Conservation (phyloP, 2,329 filamentous ascomycete species). For the Colletotrichum camelliae region DNA sequence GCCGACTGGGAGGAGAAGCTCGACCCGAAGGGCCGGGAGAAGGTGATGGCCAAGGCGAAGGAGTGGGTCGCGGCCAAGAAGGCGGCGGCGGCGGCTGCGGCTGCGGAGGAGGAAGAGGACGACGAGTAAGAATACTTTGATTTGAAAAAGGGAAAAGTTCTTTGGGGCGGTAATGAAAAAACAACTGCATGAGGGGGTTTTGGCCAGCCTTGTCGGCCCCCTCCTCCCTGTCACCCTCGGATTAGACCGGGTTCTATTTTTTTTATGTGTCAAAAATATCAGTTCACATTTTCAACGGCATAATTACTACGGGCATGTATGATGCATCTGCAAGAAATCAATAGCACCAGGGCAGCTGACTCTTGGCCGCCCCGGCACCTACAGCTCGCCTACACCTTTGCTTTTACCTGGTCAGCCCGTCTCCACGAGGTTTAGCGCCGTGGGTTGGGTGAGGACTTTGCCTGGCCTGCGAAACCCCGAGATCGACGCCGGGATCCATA, state of each 20-base stretch:
- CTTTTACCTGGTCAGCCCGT: neutral
- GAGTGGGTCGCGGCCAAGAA: conserved; percentile 68
- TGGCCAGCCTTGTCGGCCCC: neutral
- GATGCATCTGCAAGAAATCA: neutral
- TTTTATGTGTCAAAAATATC: conserved; percentile 11
- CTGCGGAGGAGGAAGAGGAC: conserved; percentile 41
- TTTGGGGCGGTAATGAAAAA: conserved; percentile 9
- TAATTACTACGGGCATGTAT: neutral
- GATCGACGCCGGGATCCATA: conserved; percentile 9
- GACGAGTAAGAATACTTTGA: conserved; percentile 29
- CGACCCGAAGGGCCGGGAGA: conserved; percentile 63
- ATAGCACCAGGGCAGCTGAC: neutral
- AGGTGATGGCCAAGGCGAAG: conserved; percentile 73
- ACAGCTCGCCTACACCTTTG: neutral
- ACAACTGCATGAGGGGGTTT: neutral
- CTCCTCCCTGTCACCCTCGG: neutral
- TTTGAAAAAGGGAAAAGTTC: conserved; percentile 4
- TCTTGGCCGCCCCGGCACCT: neutral
- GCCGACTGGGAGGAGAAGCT: conserved; percentile 78
- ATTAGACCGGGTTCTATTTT: neutral
- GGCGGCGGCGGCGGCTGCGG: conserved; percentile 40
- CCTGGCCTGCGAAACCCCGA: neutral
- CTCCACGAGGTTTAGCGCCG: neutral
- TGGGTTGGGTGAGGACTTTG: conserved; percentile 5
- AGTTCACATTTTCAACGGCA: neutral